These are phyloP conservation scores for Eucalyptus sp. DNA, from an alignment of 345 rosid species.

Conservation along the genomic window DNA sequence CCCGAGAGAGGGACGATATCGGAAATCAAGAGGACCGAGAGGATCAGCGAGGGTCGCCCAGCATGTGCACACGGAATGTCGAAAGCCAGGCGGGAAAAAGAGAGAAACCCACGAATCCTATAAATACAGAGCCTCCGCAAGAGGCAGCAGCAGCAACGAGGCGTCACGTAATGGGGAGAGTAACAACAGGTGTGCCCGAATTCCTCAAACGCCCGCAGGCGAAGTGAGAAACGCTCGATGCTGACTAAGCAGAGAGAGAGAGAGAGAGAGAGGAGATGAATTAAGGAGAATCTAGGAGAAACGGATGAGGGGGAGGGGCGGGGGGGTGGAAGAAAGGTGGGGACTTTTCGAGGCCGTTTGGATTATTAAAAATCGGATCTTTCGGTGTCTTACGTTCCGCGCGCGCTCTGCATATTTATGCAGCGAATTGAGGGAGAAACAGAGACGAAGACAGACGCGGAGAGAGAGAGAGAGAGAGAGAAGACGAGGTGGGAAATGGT, in stretches of 20 bases:
- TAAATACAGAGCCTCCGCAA: neutral
- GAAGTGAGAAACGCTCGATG: neutral
- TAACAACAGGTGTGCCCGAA: neutral
- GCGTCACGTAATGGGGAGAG: neutral
- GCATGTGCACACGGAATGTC: neutral
- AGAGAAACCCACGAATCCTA: neutral
- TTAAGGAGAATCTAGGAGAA: neutral
- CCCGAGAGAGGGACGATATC: neutral
- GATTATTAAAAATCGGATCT: neutral
- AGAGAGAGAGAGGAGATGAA: neutral
- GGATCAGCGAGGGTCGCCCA: neutral
- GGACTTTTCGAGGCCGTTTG: neutral
- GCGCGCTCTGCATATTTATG: neutral
- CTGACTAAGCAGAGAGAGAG: neutral
- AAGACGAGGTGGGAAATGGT: neutral
- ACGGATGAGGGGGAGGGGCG: neutral
- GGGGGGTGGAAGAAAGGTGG: neutral
- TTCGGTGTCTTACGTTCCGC: neutral
- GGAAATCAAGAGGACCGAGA: neutral
- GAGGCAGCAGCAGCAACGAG: neutral
- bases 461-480: neutral
- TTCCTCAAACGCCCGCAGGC: neutral
- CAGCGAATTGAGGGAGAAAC: neutral
- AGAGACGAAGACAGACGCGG: too few species aligned
- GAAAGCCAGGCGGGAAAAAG: neutral